These are phyloP conservation scores for Fusarium tanahbumbuense DNA, from an alignment of 2,329 filamentous ascomycete genomes.

Conservation along the genomic window DNA sequence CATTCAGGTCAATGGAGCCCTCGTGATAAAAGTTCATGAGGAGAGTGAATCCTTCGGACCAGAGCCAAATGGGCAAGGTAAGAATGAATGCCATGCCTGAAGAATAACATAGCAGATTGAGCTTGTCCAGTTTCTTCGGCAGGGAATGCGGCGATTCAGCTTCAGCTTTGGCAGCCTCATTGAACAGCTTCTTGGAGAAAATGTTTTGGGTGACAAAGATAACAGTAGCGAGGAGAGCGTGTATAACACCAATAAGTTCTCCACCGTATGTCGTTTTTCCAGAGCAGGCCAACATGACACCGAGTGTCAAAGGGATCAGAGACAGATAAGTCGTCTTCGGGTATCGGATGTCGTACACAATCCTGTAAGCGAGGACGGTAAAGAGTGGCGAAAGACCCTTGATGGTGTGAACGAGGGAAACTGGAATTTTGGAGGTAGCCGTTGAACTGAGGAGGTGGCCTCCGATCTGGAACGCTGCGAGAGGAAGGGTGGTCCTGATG, in stretches of 20 bases:
- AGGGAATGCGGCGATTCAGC: constrained; percentile 72
- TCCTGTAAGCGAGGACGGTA: constrained; percentile 91
- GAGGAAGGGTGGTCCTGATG: constrained; percentile 86
- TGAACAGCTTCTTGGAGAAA: constrained; percentile 97
- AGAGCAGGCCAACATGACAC: constrained; percentile 97
- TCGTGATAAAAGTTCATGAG: constrained; percentile 83
- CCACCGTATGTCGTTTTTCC: constrained; percentile 81
- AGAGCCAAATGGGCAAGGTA: constrained; percentile 92
- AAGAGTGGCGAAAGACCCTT: constrained; percentile 97
- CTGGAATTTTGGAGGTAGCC: constrained; percentile 92
- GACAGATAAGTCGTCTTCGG: constrained; percentile 88
- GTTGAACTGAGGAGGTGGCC: constrained; percentile 95
- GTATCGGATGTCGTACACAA: constrained; percentile 90
- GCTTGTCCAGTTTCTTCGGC: constrained; percentile 89
- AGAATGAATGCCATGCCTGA: constrained; percentile 90
- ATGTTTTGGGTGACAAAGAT: constrained; percentile 99
- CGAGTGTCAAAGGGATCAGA: constrained; percentile 87
- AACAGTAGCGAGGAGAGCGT: constrained; percentile 88
- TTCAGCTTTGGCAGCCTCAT: constrained; percentile 88
- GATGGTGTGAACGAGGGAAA: constrained; percentile 97
- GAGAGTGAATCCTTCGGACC: constrained; percentile 84
- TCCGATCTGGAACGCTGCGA: constrained; percentile 91
- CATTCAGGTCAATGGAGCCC: constrained; percentile 74
- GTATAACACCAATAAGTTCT: constrained; percentile 89
- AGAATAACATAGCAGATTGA: constrained; percentile 97